Conservation (phyloP, 2,329 filamentous ascomycete genomes). For the Sclerotinia sclerotiorum region DNA sequence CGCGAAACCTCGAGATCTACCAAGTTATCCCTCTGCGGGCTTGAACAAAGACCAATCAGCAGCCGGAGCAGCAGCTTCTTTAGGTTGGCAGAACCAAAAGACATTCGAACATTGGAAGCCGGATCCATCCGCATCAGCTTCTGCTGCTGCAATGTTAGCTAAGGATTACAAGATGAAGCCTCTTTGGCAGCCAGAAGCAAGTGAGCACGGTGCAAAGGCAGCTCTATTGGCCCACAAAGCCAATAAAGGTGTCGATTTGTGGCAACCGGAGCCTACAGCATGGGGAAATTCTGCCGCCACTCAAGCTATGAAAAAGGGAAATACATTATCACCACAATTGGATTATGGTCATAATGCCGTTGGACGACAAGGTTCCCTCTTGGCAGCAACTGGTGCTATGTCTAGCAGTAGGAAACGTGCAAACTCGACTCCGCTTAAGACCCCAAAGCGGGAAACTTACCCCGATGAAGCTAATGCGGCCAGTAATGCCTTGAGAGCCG, state of each 20-base stretch:
- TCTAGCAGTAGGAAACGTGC: conserved; percentile 57
- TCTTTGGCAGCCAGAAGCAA: conserved; percentile 62
- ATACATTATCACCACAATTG: conserved; percentile 45
- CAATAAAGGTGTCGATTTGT: conserved; percentile 51
- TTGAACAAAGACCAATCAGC: conserved; percentile 56
- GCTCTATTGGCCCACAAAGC: conserved; percentile 65
- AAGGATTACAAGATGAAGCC: conserved; percentile 57
- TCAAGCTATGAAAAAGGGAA: conserved; percentile 56
- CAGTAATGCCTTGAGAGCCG: conserved; percentile 70
- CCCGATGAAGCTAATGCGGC: conserved; percentile 60
- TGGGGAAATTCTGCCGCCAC: conserved; percentile 67
- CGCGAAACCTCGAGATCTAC: conserved; percentile 69
- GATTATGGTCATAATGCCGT: conserved; percentile 50
- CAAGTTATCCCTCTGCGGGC: conserved; percentile 69
- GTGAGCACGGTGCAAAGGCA: conserved; percentile 69
- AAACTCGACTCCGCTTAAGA: conserved; percentile 55
- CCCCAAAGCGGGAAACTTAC: conserved; percentile 47
- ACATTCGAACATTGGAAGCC: conserved; percentile 66
- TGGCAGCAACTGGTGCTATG: conserved; percentile 78
- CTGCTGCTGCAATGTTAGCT: conserved; percentile 57
- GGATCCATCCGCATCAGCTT: conserved; percentile 58
- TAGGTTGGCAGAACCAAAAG: conserved; percentile 71
- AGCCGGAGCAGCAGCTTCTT: conserved; percentile 70
- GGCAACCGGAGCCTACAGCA: conserved; percentile 47
- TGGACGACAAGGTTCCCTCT: conserved; percentile 63